Percentiles rank a stretch among this genome's conserved stretches.
These are phyloP conservation scores for Fusarium sp. DNA, from an alignment of 2,329 filamentous ascomycete species.

Conservation along the genomic window DNA sequence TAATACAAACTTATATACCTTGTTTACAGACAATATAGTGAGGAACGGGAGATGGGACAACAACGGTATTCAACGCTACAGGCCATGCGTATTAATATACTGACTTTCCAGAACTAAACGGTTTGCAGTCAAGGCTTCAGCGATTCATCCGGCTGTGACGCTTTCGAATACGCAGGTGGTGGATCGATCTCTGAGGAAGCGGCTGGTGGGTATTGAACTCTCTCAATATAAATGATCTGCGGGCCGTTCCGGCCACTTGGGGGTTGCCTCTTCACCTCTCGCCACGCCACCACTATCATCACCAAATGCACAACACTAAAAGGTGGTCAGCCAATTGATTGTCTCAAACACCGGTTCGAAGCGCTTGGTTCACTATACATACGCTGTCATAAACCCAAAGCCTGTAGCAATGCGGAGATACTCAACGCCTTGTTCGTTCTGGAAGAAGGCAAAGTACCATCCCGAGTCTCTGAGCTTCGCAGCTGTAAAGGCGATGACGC, in stretches of 20 bases:
- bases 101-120: no score
- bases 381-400: neutral
- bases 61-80: no score
- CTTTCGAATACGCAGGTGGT: neutral
- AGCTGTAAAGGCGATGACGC: neutral
- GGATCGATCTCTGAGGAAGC: neutral
- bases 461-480: neutral
- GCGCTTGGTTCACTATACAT: neutral
- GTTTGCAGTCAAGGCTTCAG: neutral
- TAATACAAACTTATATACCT: no score
- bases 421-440: neutral
- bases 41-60: neutral
- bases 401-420: neutral
- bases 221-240: neutral
- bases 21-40: neutral
- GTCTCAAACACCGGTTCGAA: accelerated
- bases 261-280: neutral
- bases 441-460: neutral
- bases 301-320: neutral
- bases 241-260: neutral
- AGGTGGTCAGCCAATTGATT: neutral
- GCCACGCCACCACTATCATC: neutral
- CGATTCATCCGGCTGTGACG: neutral
- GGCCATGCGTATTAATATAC: no score
- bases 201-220: neutral